Conservation (phyloP, 2,329 filamentous ascomycete species). For the Penicillium sp. region DNA sequence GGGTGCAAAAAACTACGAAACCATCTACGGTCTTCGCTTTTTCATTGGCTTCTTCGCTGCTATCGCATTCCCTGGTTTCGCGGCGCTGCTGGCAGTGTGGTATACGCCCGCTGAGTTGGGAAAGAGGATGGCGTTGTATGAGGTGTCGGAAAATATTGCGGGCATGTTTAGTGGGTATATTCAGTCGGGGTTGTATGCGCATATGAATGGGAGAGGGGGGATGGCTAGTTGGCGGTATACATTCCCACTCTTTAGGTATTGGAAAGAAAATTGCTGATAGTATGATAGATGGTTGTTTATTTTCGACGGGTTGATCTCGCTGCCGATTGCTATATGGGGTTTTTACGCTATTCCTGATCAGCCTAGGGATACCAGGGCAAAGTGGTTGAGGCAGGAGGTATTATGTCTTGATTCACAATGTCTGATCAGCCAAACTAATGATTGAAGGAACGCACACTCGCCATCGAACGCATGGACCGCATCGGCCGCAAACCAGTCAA, state of each 20-base stretch:
- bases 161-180: conserved; percentile 9
- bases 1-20: conserved; percentile 1
- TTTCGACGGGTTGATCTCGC: conserved; percentile 4
- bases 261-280: background rate
- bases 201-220: conserved; percentile 3
- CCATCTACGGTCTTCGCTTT: conserved; percentile 1
- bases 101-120: background rate
- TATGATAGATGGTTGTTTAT: conserved; percentile 1
- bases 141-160: conserved; percentile 6
- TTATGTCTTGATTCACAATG: background rate
- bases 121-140: conserved; percentile 7
- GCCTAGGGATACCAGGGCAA: conserved; percentile 2
- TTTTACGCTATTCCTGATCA: conserved; percentile 7
- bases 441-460: background rate
- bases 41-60: conserved; percentile 1
- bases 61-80: conserved; percentile 3
- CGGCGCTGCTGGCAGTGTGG: background rate
- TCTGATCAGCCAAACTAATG: background rate
- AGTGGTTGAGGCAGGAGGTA: background rate
- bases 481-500: conserved; percentile 3
- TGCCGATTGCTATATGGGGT: conserved; percentile 4
- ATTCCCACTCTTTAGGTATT: background rate
- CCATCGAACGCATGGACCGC: conserved; percentile 5
- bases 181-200: conserved; percentile 3
- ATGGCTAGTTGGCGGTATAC: conserved; percentile 4